phyloP scores from a whole-genome alignment of 352 stramenopile genomes.

The Globisporangium heterothallicum region DNA sequence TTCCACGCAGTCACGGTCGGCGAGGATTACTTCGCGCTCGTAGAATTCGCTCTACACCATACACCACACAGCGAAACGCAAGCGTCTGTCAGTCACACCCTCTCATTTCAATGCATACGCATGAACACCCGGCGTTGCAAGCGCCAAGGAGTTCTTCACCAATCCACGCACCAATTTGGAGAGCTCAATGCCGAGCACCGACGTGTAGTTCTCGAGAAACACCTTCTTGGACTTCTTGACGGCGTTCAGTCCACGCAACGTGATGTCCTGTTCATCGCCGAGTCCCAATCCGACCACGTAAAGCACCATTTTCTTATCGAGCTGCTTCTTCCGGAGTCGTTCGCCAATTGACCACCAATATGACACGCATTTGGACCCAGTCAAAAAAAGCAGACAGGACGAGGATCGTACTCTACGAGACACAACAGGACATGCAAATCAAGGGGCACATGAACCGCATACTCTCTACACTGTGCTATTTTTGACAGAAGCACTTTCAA shows the following conservation, averaged over 20 bases:
- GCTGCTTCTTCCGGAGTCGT: constrained; percentile 1
- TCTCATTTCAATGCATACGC: not conserved
- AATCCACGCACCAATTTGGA: constrained; percentile 61
- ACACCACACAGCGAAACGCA: not conserved
- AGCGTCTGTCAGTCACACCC: not conserved
- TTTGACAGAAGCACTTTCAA: no score
- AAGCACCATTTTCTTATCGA: constrained; percentile 80
- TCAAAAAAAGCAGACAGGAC: not conserved
- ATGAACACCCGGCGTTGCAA: no score
- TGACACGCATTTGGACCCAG: constrained; percentile 3
- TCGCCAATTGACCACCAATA: constrained; percentile 5
- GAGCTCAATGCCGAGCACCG: constrained; percentile 90
- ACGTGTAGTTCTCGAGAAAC: constrained; percentile 98
- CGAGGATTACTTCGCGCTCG: constrained; percentile 83
- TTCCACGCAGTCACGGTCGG: constrained; percentile 95
- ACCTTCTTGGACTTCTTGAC: constrained; percentile 94
- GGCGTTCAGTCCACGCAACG: constrained; percentile 93
- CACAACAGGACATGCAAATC: not conserved
- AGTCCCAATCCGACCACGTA: constrained; percentile 98
- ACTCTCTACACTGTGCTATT: not conserved
- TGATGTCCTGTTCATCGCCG: constrained; percentile 98
- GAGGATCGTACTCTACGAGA: not conserved
- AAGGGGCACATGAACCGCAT: not conserved
- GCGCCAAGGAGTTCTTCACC: not conserved
- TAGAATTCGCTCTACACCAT: constrained; percentile 89